phyloP scores from a whole-genome alignment of 2,329 filamentous ascomycete genomes.

The Trichoderma citrinoviride region DNA sequence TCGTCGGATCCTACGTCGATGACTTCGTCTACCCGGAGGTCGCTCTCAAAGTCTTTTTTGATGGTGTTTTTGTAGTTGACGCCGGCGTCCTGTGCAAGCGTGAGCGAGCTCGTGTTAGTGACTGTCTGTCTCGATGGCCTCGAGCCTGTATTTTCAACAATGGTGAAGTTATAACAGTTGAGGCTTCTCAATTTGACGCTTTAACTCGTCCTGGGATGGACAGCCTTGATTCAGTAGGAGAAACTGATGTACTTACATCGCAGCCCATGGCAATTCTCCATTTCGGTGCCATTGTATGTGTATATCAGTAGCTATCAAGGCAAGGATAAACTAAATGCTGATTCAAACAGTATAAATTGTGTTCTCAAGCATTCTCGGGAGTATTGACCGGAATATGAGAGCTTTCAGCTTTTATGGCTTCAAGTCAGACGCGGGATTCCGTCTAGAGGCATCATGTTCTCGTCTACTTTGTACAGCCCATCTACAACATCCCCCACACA shows the following conservation, averaged over 20 bases:
- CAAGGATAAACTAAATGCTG: neutral
- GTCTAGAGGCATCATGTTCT: neutral
- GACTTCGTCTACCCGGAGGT: constrained; percentile 64
- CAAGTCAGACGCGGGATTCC: constrained; percentile 1
- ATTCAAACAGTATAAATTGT: neutral
- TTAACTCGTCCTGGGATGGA: neutral
- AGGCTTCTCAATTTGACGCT: neutral
- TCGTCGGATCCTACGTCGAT: constrained; percentile 71
- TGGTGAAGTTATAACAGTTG: neutral
- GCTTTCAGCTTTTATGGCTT: constrained; percentile 1
- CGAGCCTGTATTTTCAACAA: neutral
- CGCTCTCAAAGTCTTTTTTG: constrained; percentile 66
- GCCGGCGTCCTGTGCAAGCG: constrained; percentile 61
- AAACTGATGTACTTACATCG: constrained; percentile 43
- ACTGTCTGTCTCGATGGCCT: no score
- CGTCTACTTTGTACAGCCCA: neutral
- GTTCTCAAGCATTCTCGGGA: neutral
- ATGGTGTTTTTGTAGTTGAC: constrained; percentile 75
- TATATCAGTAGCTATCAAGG: constrained; percentile 20
- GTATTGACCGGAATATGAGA: neutral
- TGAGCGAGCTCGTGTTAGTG: neutral
- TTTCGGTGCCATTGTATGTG: constrained; percentile 43
- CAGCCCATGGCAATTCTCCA: constrained; percentile 55
- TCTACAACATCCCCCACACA: neutral
- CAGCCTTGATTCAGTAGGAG: neutral